These are phyloP conservation scores for Sequoia sempervirens DNA, from an alignment of 75 land plant genomes.

Conservation along the genomic window DNA sequence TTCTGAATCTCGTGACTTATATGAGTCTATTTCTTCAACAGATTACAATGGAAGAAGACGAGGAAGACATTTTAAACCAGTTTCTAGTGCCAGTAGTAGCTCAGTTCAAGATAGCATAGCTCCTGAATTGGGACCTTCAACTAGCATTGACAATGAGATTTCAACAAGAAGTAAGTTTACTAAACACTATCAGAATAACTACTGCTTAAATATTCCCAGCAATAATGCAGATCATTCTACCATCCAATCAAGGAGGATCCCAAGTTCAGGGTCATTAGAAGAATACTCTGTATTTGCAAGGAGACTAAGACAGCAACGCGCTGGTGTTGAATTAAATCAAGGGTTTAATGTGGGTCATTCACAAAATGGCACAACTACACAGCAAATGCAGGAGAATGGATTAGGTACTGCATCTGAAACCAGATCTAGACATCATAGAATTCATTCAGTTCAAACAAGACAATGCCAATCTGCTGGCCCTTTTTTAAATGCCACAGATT, in stretches of 20 bases:
- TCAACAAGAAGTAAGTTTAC: background rate
- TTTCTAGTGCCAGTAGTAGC: conserved; percentile 4
- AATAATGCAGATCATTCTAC: conserved; percentile 3
- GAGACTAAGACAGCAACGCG: background rate
- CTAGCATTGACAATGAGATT: background rate
- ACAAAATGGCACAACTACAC: background rate
- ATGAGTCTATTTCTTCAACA: background rate
- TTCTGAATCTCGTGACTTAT: conserved; percentile 1
- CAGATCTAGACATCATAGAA: background rate
- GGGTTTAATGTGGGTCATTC: background rate
- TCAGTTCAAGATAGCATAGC: background rate
- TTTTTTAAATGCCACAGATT: conserved; percentile 1
- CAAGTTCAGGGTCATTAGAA: background rate
- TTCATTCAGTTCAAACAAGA: background rate
- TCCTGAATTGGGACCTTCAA: background rate
- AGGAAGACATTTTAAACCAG: conserved; percentile 5
- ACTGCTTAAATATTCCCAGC: background rate
- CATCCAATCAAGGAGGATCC: background rate
- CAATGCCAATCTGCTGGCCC: background rate
- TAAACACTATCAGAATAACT: background rate
- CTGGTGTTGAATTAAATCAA: background rate
- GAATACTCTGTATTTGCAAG: conserved; percentile 8
- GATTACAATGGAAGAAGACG: conserved; percentile 2
- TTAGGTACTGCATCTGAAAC: conserved; percentile 2
- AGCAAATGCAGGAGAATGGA: background rate